Base-by-base conservation (phyloP, 805 yeast species). In the Yamadazyma insecticola region DNA sequence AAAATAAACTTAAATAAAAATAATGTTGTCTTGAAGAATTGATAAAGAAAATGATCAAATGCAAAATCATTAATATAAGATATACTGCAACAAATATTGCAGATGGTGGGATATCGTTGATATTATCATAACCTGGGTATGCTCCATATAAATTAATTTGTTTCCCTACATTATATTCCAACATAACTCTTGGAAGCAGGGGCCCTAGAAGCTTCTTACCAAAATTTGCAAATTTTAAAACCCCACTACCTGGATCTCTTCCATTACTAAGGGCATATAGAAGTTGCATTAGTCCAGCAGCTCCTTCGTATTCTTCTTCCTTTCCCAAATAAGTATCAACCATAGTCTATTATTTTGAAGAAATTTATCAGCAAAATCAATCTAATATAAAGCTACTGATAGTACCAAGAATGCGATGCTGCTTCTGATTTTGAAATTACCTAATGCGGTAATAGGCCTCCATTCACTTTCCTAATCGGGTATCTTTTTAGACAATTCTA, bases 101-200 rank as follows among this genome's bases (percentile, higher is more conserved):
- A 32, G 71, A 61, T 2, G 87, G 87, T 1, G 75, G 85, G 6
- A 62, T 47, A 50, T 81, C 89, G 6, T 43, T 52, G 15, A 30
- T 29, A 17, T 45, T 45, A n/a, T n/a, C n/a, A n/a, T n/a, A n/a
- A n/a, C n/a, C n/a, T 3, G 87, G 85, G 45, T 79, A 81, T 5
- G 72, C 74, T 6, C 89, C 89, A 55, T 79, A 80, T 24, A 78
- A 50, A 6, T 74, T 57, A 32, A 59, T 65, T 46, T 75, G 79
- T 18, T 50, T 39, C 4, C 47, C 51, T 22, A 62, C 33, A 9
- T 61, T 62, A 31, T 60, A 62, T 1, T 55, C 47, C 5, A 60
- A 33, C 13, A 76, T 46, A 7, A 43, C 47, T 2, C 25, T 36
- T 2, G 83, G 82, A 14, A 73, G 51, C 1, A 40, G 26, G 6